Percentiles rank a stretch among this genome's conserved stretches.
phyloP scores from a whole-genome alignment of 2,329 filamentous ascomycete genomes.

The Metarhizium robertsii region DNA sequence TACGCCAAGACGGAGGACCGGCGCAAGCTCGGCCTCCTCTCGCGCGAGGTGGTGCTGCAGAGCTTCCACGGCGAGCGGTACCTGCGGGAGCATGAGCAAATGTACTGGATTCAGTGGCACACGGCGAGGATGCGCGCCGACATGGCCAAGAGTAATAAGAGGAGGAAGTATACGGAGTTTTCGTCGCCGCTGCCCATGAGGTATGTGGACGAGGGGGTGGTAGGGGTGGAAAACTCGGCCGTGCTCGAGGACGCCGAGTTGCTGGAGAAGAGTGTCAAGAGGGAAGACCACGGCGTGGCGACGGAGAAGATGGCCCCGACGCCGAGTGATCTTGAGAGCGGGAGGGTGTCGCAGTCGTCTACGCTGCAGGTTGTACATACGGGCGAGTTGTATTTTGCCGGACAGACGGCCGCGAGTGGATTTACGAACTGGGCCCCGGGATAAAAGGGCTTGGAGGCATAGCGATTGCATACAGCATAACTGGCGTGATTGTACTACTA shows the following conservation, averaged over 20 bases:
- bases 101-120: constrained; percentile 40
- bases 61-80: constrained; percentile 51
- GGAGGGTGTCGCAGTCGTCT: not conserved
- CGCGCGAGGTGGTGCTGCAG: constrained; percentile 47
- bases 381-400: not conserved
- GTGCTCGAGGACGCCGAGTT: not conserved
- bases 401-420: not conserved
- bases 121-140: constrained; percentile 18
- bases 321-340: not conserved
- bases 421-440: not conserved
- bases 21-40: constrained; percentile 48
- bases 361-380: not conserved
- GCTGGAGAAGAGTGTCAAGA: not conserved
- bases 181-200: not conserved
- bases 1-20: constrained; percentile 49
- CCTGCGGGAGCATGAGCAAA: constrained; percentile 53
- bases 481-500: too few species aligned
- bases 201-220: not conserved
- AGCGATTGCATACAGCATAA: too few species aligned
- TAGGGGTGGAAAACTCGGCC: not conserved
- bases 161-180: not conserved
- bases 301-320: not conserved
- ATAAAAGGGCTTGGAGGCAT: not conserved
- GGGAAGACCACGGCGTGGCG: not conserved
- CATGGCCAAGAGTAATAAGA: not conserved